Evolutionary conservation across 805 yeast genomes (phyloP).

Genomic region (Nakazawaea pomicola): DNA sequence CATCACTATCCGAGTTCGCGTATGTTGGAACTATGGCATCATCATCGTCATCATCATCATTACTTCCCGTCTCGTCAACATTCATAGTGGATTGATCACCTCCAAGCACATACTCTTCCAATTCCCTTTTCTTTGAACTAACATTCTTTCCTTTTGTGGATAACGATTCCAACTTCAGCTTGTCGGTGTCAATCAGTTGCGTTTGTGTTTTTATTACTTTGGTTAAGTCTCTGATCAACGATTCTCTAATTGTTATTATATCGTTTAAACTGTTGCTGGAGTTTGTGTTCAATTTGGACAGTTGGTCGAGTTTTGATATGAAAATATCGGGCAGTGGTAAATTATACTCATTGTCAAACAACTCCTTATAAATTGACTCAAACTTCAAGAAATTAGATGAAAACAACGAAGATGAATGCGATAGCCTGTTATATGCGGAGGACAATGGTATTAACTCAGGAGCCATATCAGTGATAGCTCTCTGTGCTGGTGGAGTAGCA

Average conservation of each 20-base stretch:
- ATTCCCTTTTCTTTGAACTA: slow-evolving; percentile 19
- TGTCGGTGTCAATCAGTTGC: slow-evolving; percentile 25
- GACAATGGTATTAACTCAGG: slow-evolving; percentile 22
- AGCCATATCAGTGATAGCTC: slow-evolving; percentile 15
- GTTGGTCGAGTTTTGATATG: slow-evolving; percentile 19
- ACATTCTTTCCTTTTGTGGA: slow-evolving; percentile 16
- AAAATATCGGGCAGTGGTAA: slow-evolving; percentile 27
- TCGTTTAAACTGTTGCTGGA: slow-evolving; percentile 14
- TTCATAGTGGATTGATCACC: slow-evolving; percentile 7
- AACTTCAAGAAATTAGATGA: slow-evolving; percentile 17
- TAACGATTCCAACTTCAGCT: slow-evolving; percentile 18
- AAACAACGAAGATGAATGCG: slow-evolving; percentile 18
- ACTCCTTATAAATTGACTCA: slow-evolving; percentile 19
- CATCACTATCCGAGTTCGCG: slow-evolving; percentile 12
- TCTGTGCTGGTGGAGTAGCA: background rate
- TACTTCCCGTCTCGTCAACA: slow-evolving; percentile 10
- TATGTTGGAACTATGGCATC: slow-evolving; percentile 20
- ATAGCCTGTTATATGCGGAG: slow-evolving; percentile 19
- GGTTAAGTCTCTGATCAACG: slow-evolving; percentile 21
- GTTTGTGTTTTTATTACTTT: slow-evolving; percentile 24
- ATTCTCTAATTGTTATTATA: slow-evolving; percentile 18
- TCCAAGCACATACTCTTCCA: slow-evolving; percentile 17
- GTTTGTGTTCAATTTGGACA: slow-evolving; percentile 14
- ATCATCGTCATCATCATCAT: slow-evolving; percentile 15
- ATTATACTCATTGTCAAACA: slow-evolving; percentile 23